Percentiles rank a stretch among this genome's conserved stretches.
phyloP scores from a whole-genome alignment of 2,329 filamentous ascomycete species.

The Clathrospora elynae region DNA sequence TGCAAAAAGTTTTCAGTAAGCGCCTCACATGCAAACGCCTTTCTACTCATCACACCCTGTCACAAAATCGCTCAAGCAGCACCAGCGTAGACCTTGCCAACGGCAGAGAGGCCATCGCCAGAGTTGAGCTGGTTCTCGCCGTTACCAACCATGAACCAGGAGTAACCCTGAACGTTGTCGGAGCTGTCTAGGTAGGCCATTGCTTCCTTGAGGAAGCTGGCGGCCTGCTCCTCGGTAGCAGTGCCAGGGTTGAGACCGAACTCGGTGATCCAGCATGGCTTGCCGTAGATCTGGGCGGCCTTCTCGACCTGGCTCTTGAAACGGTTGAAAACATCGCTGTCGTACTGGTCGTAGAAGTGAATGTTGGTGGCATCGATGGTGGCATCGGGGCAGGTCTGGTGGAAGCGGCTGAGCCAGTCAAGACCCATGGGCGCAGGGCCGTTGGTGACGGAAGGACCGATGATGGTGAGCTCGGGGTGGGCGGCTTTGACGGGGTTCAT shows the following conservation, averaged over 20 bases:
- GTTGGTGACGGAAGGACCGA: slow-evolving; percentile 45
- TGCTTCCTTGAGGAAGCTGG: slow-evolving; percentile 42
- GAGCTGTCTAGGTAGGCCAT: slow-evolving; percentile 43
- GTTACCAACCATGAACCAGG: slow-evolving; percentile 47
- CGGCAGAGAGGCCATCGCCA: slow-evolving; percentile 23
- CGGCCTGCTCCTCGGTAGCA: slow-evolving; percentile 35
- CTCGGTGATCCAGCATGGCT: slow-evolving; percentile 48
- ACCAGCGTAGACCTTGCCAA: slow-evolving; percentile 37
- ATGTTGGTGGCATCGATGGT: slow-evolving; percentile 45
- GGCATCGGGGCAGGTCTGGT: slow-evolving; percentile 42
- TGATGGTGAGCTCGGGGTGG: slow-evolving; percentile 40
- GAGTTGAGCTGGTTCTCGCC: slow-evolving; percentile 40
- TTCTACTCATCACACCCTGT: background rate
- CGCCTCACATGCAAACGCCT: slow-evolving; percentile 12
- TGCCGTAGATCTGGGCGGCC: slow-evolving; percentile 35
- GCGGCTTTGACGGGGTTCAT: slow-evolving; percentile 38
- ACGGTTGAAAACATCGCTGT: slow-evolving; percentile 34
- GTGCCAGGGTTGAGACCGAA: slow-evolving; percentile 44
- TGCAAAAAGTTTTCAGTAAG: slow-evolving; percentile 4
- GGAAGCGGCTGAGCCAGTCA: slow-evolving; percentile 42
- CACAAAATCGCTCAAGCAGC: slow-evolving; percentile 13
- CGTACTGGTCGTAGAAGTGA: slow-evolving; percentile 49
- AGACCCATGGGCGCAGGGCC: slow-evolving; percentile 32
- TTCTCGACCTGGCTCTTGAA: slow-evolving; percentile 49
- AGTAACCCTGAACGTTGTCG: slow-evolving; percentile 42